A percentile compares a stretch with the other conserved stretches of the same genome.
These are phyloP conservation scores for Nidula niveotomentosa DNA, from an alignment of 1,284 basidiomycete genomes.

Conservation along the genomic window DNA sequence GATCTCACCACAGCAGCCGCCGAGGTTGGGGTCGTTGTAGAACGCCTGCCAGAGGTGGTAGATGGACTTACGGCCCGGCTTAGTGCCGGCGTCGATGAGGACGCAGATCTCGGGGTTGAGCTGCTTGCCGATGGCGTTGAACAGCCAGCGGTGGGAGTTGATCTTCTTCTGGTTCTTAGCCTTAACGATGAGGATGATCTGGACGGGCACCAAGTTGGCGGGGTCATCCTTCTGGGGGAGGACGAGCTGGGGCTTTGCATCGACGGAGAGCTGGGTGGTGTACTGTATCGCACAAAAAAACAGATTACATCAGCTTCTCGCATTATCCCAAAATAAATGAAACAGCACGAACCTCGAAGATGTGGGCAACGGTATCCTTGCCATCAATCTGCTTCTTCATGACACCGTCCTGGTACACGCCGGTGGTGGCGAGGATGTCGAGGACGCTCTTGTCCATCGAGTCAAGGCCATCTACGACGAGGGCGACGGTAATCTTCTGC, in stretches of 20 bases:
- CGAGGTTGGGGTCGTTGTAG: constrained; percentile 65
- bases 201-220: constrained; percentile 93
- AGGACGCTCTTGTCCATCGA: constrained; percentile 95
- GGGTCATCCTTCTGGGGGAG: constrained; percentile 89
- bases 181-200: constrained; percentile 94
- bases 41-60: constrained; percentile 97
- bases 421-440: constrained; percentile 85
- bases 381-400: constrained; percentile 95
- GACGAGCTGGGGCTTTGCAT: constrained; percentile 86
- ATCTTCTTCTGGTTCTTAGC: constrained; percentile 99
- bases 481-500: constrained; percentile 91
- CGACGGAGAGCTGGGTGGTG: constrained; percentile 88
- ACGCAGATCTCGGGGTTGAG: constrained; percentile 89
- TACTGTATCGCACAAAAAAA: constrained; percentile 42
- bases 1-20: constrained; percentile 71
- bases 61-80: constrained; percentile 95
- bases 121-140: constrained; percentile 92
- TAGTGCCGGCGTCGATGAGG: constrained; percentile 92
- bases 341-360: constrained; percentile 70
- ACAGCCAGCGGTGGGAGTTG: constrained; percentile 96
- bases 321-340: background rate
- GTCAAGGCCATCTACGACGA: constrained; percentile 94
- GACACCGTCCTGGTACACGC: constrained; percentile 91
- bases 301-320: background rate
- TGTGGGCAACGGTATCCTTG: constrained; percentile 90